phyloP scores from a whole-genome alignment of 2,329 filamentous ascomycete species.

The Thielaviopsis euricoi region DNA sequence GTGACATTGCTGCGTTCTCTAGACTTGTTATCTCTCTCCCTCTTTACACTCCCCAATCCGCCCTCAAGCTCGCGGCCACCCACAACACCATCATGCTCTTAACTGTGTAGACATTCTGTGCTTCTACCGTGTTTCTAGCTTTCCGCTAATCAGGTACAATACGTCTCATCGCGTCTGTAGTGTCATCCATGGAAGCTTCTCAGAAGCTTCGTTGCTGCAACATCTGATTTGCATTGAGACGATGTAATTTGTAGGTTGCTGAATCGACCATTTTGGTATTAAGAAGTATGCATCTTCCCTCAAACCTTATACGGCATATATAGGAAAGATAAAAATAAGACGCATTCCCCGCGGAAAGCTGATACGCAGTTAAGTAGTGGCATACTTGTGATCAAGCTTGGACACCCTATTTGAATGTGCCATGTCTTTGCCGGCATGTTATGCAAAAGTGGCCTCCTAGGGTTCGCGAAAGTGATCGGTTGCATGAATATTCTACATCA shows the following conservation, averaged over 20 bases:
- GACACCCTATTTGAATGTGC: background rate
- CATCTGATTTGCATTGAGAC: background rate
- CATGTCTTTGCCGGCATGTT: background rate
- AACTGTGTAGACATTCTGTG: background rate
- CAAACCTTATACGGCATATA: no score
- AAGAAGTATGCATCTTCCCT: background rate
- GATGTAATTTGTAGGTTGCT: background rate
- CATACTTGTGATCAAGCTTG: background rate
- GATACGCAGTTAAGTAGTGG: background rate
- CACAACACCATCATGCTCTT: background rate
- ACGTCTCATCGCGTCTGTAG: background rate
- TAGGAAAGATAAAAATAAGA: no score
- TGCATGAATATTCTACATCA: no score
- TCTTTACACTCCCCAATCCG: background rate
- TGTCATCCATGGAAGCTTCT: background rate
- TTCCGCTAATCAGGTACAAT: background rate
- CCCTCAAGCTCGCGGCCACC: background rate
- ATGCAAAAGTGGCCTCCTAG: background rate
- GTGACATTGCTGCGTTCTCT: background rate
- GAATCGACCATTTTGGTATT: no score
- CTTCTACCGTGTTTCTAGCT: background rate
- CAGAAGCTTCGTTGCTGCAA: background rate
- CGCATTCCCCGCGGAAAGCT: background rate
- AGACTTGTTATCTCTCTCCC: background rate
- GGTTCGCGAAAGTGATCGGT: no score